phyloP scores from a whole-genome alignment of 352 stramenopile genomes.

The Pythium volutum region DNA sequence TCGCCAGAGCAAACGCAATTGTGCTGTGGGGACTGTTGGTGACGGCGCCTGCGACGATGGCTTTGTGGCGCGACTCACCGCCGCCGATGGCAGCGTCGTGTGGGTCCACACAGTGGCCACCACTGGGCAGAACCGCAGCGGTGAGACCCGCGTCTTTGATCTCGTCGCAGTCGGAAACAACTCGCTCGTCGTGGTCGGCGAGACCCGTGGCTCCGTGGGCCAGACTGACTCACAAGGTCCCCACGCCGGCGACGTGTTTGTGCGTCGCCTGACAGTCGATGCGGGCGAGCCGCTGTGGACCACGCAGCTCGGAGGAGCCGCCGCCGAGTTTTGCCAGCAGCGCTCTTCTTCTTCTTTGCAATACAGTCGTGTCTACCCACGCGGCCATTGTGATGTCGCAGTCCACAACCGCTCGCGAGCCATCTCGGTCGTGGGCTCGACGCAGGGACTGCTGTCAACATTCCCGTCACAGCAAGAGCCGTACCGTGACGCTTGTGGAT shows the following conservation, averaged over 20 bases:
- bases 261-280: conserved; percentile 14
- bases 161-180: conserved; percentile 11
- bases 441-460: conserved; percentile 24
- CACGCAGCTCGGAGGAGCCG: conserved; percentile 11
- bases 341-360: not conserved
- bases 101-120: conserved; percentile 1
- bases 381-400: conserved; percentile 12
- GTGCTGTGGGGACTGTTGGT: not conserved
- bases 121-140: not conserved
- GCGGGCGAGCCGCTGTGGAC: conserved; percentile 26
- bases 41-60: conserved; percentile 9
- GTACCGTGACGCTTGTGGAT: conserved; percentile 21
- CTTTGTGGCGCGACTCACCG: conserved; percentile 11
- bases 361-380: conserved; percentile 9
- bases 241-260: conserved; percentile 28
- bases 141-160: conserved; percentile 25
- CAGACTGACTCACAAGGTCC: not conserved
- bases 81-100: not conserved
- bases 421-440: conserved; percentile 25
- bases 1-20: conserved; percentile 3
- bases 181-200: conserved; percentile 25
- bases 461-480: conserved; percentile 10
- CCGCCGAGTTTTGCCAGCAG: conserved; percentile 6
- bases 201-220: too few relatives aligned
- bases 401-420: not conserved